These are phyloP conservation scores for Exophiala lecanii-corni DNA, from an alignment of 2,329 filamentous ascomycete species.

Conservation along the genomic window DNA sequence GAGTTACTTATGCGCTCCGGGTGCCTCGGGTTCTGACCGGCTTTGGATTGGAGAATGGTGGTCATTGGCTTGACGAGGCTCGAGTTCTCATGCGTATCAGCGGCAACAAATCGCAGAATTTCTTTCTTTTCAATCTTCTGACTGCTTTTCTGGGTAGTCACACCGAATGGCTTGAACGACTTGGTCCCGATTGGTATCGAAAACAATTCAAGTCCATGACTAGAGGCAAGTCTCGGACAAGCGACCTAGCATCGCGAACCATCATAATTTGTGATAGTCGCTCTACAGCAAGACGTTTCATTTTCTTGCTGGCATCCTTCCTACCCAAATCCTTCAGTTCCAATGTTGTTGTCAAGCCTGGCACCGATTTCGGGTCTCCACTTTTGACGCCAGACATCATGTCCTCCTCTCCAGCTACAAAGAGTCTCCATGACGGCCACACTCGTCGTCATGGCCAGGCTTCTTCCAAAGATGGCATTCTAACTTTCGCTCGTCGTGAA, in stretches of 20 bases:
- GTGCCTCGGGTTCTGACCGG: constrained; percentile 55
- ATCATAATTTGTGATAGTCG: constrained; percentile 56
- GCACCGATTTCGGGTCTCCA: constrained; percentile 15
- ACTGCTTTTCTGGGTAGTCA: constrained; percentile 58
- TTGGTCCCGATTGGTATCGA: constrained; percentile 53
- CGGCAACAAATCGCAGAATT: constrained; percentile 53
- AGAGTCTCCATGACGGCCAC: constrained; percentile 7
- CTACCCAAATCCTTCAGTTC: constrained; percentile 38
- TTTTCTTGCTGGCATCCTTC: constrained; percentile 56
- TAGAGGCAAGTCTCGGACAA: constrained; percentile 45
- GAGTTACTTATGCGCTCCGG: constrained; percentile 51
- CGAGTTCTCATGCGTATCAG: constrained; percentile 53
- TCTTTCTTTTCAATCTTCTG: constrained; percentile 56
- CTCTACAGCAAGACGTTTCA: constrained; percentile 54
- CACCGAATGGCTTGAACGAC: constrained; percentile 54
- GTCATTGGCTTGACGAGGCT: constrained; percentile 58
- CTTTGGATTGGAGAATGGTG: constrained; percentile 48
- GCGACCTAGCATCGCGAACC: constrained; percentile 49
- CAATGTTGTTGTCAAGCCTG: constrained; percentile 13
- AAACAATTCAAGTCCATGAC: constrained; percentile 47
- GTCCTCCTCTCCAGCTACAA: constrained; percentile 13
- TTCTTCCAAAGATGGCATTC: constrained; percentile 13
- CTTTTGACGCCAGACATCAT: constrained; percentile 18
- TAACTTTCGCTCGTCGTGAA: constrained; percentile 14
- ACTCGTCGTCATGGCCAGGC: constrained; percentile 14